Evolutionary conservation across 2,329 filamentous ascomycete genomes (phyloP).

Genomic region (Pseudocercospora crystallina): DNA sequence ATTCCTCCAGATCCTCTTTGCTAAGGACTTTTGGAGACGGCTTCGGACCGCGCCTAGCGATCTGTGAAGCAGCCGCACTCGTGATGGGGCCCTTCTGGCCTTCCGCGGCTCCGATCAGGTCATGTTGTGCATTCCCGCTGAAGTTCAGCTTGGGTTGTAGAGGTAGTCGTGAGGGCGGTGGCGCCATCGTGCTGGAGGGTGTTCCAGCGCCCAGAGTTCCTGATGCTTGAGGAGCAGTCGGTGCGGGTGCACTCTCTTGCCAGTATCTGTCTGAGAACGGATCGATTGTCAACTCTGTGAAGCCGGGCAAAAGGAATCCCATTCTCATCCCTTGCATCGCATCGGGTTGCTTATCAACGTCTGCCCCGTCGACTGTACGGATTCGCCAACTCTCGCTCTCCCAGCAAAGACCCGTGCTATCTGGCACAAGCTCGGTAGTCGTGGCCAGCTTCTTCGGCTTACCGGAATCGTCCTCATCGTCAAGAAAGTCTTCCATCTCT

Average conservation of each 20-base stretch:
- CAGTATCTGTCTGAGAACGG: slow-evolving; percentile 85
- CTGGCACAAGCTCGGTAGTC: slow-evolving; percentile 69
- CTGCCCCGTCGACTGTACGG: slow-evolving; percentile 46
- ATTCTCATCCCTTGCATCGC: slow-evolving; percentile 32
- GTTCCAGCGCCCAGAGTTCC: slow-evolving; percentile 22
- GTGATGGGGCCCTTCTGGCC: slow-evolving; percentile 38
- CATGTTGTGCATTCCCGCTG: slow-evolving; percentile 21
- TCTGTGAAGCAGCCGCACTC: slow-evolving; percentile 25
- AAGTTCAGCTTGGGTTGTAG: slow-evolving; percentile 40
- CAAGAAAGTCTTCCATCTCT: slow-evolving; percentile 86
- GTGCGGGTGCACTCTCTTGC: slow-evolving; percentile 44
- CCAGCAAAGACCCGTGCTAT: slow-evolving; percentile 81
- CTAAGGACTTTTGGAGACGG: slow-evolving; percentile 51
- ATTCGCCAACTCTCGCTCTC: slow-evolving; percentile 59
- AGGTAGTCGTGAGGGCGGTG: slow-evolving; percentile 39
- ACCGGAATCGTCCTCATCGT: slow-evolving; percentile 72
- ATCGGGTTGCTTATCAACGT: slow-evolving; percentile 37
- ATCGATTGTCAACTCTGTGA: slow-evolving; percentile 63
- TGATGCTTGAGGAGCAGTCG: slow-evolving; percentile 27
- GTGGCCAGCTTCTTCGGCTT: slow-evolving; percentile 58
- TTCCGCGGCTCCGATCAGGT: slow-evolving; percentile 31
- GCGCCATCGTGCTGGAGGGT: slow-evolving; percentile 33
- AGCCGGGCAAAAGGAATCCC: slow-evolving; percentile 30
- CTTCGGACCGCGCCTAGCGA: slow-evolving; percentile 37
- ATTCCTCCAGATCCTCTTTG: slow-evolving; percentile 61